Percentiles rank a stretch among this genome's conserved stretches.
These are phyloP conservation scores for Candida palmyrensis DNA, from an alignment of 805 yeast genomes.

Conservation along the genomic window DNA sequence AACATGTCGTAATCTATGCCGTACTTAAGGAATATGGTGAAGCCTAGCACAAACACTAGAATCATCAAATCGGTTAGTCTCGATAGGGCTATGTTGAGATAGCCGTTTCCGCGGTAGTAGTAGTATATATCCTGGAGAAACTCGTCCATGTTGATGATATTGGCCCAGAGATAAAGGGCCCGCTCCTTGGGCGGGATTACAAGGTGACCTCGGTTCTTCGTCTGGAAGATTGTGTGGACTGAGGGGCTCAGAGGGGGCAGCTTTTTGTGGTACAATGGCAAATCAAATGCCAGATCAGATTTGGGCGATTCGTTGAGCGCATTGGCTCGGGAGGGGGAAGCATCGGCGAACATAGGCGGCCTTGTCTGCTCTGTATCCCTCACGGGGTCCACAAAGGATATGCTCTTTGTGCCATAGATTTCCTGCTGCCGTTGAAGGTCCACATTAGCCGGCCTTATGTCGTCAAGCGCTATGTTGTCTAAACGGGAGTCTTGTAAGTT, in stretches of 20 bases:
- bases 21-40: conserved; percentile 73
- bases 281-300: conserved; percentile 5
- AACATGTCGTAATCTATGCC: conserved; percentile 63
- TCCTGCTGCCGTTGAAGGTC: neutral
- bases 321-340: conserved; percentile 7
- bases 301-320: no score
- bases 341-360: conserved; percentile 13
- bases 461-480: no score
- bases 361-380: conserved; percentile 4
- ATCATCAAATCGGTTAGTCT: conserved; percentile 66
- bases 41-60: conserved; percentile 70
- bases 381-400: no score
- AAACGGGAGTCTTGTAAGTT: neutral
- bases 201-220: conserved; percentile 10
- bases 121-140: conserved; percentile 79
- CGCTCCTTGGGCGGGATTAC: conserved; percentile 52
- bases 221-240: conserved; percentile 9
- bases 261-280: conserved; percentile 4
- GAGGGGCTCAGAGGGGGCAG: conserved; percentile 8
- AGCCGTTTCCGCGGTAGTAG: conserved; percentile 84
- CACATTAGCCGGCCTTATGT: no score
- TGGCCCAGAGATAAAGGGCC: conserved; percentile 96
- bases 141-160: conserved; percentile 84
- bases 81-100: conserved; percentile 67
- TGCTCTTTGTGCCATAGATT: no score